Evolutionary conservation across 169 alveolate genomes (phyloP).

Genomic region (Eimeria tenella): DNA sequence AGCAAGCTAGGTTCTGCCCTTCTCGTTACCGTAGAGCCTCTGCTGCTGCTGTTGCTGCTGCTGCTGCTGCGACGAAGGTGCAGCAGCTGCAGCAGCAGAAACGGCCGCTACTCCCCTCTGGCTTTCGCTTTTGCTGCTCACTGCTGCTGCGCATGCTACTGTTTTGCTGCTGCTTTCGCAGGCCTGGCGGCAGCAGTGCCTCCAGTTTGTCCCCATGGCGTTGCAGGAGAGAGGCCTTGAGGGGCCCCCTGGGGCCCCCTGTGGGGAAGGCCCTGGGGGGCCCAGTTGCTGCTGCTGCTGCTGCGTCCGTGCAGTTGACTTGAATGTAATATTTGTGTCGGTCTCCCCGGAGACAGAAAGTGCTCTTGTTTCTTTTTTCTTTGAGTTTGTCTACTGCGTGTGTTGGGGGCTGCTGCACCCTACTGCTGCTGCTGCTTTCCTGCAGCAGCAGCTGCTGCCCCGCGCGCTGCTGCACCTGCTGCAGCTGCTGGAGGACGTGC

Average conservation of each 20-base stretch:
- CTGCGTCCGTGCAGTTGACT: background rate
- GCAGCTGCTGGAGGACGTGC: constrained; percentile 12
- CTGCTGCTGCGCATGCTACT: no score
- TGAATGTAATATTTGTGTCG: background rate
- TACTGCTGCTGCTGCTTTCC: background rate
- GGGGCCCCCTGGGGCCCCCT: background rate
- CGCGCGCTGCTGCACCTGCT: constrained; percentile 32
- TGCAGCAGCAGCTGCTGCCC: constrained; percentile 6
- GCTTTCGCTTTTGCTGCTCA: no score
- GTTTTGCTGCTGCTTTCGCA: background rate
- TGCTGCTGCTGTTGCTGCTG: no score
- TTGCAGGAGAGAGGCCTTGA: background rate
- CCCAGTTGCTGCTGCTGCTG: constrained; percentile 17
- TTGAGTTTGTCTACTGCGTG: constrained; percentile 29
- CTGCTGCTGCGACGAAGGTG: no score
- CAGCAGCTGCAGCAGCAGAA: background rate
- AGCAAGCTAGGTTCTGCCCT: no score
- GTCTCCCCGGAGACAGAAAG: background rate
- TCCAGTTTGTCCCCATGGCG: background rate
- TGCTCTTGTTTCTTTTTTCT: background rate
- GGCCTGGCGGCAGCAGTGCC: constrained; percentile 26
- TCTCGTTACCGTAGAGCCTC: no score
- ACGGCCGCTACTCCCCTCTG: background rate
- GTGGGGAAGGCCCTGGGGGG: background rate
- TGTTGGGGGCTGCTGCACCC: constrained; percentile 47